Base-by-base conservation (phyloP, 1,284 basidiomycete genomes). In the Phenoliferia sp. region DNA sequence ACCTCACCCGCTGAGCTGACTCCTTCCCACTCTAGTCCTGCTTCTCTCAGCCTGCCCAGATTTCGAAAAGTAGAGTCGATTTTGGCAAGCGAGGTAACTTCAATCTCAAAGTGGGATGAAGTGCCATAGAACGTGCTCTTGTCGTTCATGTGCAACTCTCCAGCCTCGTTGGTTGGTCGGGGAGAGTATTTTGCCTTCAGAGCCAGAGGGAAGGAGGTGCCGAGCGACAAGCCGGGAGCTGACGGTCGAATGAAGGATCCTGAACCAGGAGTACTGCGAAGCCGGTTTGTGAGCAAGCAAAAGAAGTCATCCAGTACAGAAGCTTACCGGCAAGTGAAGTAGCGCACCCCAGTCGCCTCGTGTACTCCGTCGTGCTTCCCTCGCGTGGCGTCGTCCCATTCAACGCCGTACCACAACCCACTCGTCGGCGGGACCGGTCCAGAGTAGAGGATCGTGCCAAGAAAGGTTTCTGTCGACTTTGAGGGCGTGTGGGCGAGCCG, bases 401-500 rank as follows among this genome's bases (percentile, higher is more conserved):
- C 94, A 61, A 98, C 85, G 17, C 95, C 95, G 5, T 94, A 84
- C 94, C 95, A 99, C 19, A 80, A 74, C 15, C 89, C 90, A 10
- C 79, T 77, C 0, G 89, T 86, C 26, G 84, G 84, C 19, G 85
- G 81, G 19, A 95, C 86, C 1, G 79, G 72, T 3, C 92, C 92
- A 7, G 84, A 78, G 76, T 86, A 94, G 78, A 81, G 85, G 68
- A 95, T 79, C 0, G 91, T 92, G 3, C 68, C 68, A 48, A 61
- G 59, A 28, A 33, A 61, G 9, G 28, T 54, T 3, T 12, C 39
- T 12, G 12, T 44, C 39, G 39, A 44, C 39, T 44, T n/a, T n/a
- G n/a, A n/a, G n/a, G n/a, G n/a, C n/a, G n/a, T n/a, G n/a, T n/a
- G n/a, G n/a, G n/a, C n/a, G n/a, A n/a, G n/a, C n/a, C n/a, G n/a